Evolutionary conservation across 1,284 basidiomycete species (phyloP), one percentile per base, ranked within the genome.

Genomic region (Leucoagaricus sp.): DNA sequence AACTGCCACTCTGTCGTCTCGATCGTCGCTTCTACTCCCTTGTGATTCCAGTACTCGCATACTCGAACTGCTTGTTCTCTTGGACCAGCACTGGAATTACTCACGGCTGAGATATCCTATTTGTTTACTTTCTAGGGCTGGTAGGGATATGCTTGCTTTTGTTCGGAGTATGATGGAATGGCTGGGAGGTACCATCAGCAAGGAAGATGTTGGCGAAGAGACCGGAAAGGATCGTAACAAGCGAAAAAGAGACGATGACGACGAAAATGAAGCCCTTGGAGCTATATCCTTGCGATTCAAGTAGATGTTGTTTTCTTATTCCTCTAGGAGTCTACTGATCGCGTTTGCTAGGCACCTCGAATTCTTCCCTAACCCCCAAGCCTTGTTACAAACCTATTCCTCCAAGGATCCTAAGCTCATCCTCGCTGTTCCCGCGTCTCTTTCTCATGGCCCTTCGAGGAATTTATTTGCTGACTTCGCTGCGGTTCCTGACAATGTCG

Each of bases 131-230:
- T 93, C 92, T 58, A 82, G 88, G 31, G 96, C 94, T 1, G 95
- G 91, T 1, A 86, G 89, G 61, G 96, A 99, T 72, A 96, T 98
- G 86, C 76, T 98, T 36, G 91, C 93, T 1, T 95, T 96, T 65
- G 93, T 97, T 15, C 79, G 95, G 55, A 96, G 93, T 78, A 91
- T 99, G 87, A 96, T 98, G 85, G 97, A 98, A 71, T 99, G 96
- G 96, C 87, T 98, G 65, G 94, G 96, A 13, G 94, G 94, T 7
- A 93, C 93, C 1, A 89, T 97, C 60, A 93, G 87, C 64, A 93
- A 93, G 67, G 90, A 93, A 64, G 91, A 94, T 58, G 87, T 91
- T 0, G 91, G 90, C 8, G 90, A 92, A 67, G 88, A 90, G 25
- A 83, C 82, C 1, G 75, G 81, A 50, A 74, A 79, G 58, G 58